Evolutionary conservation across 345 rosid genomes (phyloP), one percentile per base, ranked within the genome.

Genomic region (Cardamine chenopodiifolia): DNA sequence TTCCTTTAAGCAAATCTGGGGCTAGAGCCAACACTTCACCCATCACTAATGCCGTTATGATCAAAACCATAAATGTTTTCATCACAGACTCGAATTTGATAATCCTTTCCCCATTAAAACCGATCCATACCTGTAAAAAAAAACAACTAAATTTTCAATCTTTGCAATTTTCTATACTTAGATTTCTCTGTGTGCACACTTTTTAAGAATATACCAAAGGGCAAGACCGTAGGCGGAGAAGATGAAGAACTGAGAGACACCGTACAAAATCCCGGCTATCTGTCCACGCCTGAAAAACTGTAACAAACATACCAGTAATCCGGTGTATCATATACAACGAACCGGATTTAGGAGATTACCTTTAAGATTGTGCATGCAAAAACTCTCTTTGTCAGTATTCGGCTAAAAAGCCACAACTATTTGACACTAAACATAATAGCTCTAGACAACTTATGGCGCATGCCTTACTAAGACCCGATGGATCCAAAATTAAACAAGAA

Each of bases 211-310:
- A 15, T 75, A 75, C 98, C 99, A 95, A 23, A 95, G 82, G 28
- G 97, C 94, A 55, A 95, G 99, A 39, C 97, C 99, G 28, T 95
- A 95, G 12, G 97, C 83, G 34, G 99, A 95, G 86, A 92, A 95
- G 80, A 92, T 95, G 85, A 95, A 95, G 83, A 95, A 95, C 81
- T 95, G 99, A 55, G 97, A 88, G 57, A 90, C 62, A 37, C 99
- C 99, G 66, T 95, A 92, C 77, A 88, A 88, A 52, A 88, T 54
- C 61, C 99, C 99, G 0, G 99, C 99, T 26, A 86, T 83, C 79
- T 92, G 98, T 35, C 99, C 99, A 9, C 99, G 93, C 56, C 73
- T 81, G 45, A 95, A 92, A 5, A 94, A 88, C 4, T 64, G 88
- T 70, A 49, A 20, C 9, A 5, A 68, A 22, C 2, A 18, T 3